Evolutionary conservation across 202 grass and related monocot genomes (phyloP).

Genomic region (Zoysia matrella): DNA sequence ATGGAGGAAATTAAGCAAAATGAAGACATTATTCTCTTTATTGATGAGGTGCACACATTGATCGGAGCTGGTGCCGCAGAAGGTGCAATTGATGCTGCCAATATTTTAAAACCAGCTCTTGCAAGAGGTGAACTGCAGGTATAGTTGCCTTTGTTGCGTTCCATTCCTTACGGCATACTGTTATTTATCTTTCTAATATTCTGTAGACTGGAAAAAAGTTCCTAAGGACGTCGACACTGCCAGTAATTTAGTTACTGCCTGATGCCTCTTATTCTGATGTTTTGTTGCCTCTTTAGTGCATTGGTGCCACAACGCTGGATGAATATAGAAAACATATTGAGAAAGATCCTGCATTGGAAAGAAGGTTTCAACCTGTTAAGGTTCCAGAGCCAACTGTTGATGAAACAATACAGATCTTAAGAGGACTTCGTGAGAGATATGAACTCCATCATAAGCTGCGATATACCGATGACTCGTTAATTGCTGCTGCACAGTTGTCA

Average conservation of each 20-base stretch:
- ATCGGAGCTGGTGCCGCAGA: constrained; percentile 94
- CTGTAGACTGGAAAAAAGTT: constrained; percentile 10
- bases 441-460: constrained; percentile 45
- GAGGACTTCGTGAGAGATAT: constrained; percentile 78
- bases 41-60: constrained; percentile 93
- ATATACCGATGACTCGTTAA: constrained; percentile 82
- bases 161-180: neutral
- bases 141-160: constrained; percentile 15
- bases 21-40: constrained; percentile 91
- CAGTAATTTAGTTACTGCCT: constrained; percentile 8
- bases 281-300: constrained; percentile 63
- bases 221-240: neutral
- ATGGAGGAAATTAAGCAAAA: constrained; percentile 97
- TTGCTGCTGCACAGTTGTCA: constrained; percentile 83
- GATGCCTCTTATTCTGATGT: neutral
- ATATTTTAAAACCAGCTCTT: constrained; percentile 95
- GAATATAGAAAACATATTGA: constrained; percentile 96
- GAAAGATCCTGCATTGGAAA: constrained; percentile 77
- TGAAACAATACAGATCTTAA: constrained; percentile 87
- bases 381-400: constrained; percentile 92
- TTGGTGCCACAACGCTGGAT: constrained; percentile 87
- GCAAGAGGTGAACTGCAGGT: constrained; percentile 96
- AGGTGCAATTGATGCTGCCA: constrained; percentile 96
- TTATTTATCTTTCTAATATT: neutral
- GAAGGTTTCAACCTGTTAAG: constrained; percentile 50